phyloP scores from a whole-genome alignment of 2,329 filamentous ascomycete genomes.

The Epichloe coenophiala region DNA sequence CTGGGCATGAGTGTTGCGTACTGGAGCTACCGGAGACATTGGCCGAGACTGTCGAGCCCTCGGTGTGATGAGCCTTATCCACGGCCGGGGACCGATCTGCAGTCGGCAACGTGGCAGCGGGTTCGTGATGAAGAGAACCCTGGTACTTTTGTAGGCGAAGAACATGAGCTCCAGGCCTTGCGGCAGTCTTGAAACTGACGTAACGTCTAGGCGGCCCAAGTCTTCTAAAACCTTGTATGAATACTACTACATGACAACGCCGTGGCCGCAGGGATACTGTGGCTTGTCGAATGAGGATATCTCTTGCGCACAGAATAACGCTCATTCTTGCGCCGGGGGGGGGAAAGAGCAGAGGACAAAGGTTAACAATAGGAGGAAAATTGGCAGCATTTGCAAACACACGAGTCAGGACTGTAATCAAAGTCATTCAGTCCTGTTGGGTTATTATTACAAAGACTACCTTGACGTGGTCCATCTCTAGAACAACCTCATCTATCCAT shows the following conservation, averaged over 20 bases:
- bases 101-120: slow-evolving; percentile 24
- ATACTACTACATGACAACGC: neutral
- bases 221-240: neutral
- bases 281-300: neutral
- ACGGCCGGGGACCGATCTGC: slow-evolving; percentile 24
- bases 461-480: slow-evolving; percentile 4
- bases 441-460: slow-evolving; percentile 9
- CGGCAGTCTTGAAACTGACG: neutral
- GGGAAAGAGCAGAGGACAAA: neutral
- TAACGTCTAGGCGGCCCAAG: neutral
- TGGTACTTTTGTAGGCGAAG: slow-evolving; percentile 23
- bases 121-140: slow-evolving; percentile 42
- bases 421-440: slow-evolving; percentile 4
- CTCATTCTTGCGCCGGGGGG: neutral
- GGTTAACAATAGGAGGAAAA: neutral
- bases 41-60: slow-evolving; percentile 38
- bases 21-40: slow-evolving; percentile 54
- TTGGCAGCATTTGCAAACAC: neutral
- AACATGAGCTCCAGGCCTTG: slow-evolving; percentile 10
- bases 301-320: neutral
- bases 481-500: slow-evolving; percentile 4
- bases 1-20: slow-evolving; percentile 48
- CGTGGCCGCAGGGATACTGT: neutral
- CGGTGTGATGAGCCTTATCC: slow-evolving; percentile 46
- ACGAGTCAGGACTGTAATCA: neutral